Conservation (phyloP, 179 eudicot species). For the Beta macrorhiza region DNA sequence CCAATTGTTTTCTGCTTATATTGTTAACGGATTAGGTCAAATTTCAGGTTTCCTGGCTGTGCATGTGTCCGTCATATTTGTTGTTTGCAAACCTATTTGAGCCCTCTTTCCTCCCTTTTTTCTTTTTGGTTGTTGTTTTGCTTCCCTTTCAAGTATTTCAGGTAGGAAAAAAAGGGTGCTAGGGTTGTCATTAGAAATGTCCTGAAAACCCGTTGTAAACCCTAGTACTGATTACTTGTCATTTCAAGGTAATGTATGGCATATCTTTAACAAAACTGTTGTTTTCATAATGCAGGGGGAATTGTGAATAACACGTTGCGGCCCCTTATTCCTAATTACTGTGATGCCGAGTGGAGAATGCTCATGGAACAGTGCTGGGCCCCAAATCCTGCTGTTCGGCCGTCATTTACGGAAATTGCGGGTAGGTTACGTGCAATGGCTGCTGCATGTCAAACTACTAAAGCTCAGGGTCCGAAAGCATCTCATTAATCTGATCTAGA, state of each 20-base stretch:
- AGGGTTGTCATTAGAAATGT: not conserved
- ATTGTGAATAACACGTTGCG: slow-evolving; percentile 57
- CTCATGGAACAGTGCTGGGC: slow-evolving; percentile 62
- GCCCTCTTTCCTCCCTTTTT: not conserved
- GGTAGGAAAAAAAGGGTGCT: not conserved
- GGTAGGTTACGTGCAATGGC: slow-evolving; percentile 46
- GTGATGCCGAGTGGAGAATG: slow-evolving; percentile 49
- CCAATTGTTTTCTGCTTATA: not conserved
- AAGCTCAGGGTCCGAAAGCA: slow-evolving; percentile 34
- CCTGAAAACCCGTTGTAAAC: too few species aligned
- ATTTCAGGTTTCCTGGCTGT: not conserved
- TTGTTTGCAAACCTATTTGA: not conserved
- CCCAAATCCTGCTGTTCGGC: slow-evolving; percentile 46
- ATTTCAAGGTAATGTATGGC: not conserved
- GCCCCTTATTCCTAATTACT: slow-evolving; percentile 42
- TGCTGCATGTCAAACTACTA: slow-evolving; percentile 51
- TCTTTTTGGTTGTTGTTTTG: not conserved
- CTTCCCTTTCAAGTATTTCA: not conserved
- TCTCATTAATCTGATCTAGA: slow-evolving; percentile 28
- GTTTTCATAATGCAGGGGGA: slow-evolving; percentile 38
- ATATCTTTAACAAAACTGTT: not conserved
- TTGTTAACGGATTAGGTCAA: not conserved
- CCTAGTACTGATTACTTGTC: too few species aligned
- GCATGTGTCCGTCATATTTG: not conserved
- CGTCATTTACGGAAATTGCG: slow-evolving; percentile 50